Evolutionary conservation across 1,284 basidiomycete species (phyloP), one percentile per base, ranked within the genome.

Genomic region (Agroathelia rolfsii): DNA sequence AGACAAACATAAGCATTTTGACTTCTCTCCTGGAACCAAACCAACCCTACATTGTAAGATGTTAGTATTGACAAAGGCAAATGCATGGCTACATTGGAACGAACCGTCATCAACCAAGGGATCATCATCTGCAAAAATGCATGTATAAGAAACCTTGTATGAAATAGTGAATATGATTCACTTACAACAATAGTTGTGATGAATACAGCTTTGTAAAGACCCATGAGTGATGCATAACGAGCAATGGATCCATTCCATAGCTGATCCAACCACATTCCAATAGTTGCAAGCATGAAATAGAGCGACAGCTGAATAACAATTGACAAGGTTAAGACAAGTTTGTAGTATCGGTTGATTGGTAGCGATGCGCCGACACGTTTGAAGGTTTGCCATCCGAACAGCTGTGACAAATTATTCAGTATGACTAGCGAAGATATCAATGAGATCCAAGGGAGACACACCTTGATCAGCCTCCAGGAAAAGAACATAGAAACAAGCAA

Each of bases 311-410:
- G 84, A 29, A 86, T 73, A 17, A 69, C 59, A 40, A 82, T 82
- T 2, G 78, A 83, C 37, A 86, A 57, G 10, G 66, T 59, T 26
- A 86, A 64, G 36, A 85, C 76, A 28, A 76, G 57, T 51, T 73
- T 79, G 61, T 86, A 86, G 37, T 80, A 52, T 26, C 75, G 69
- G 51, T 81, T 79, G 53, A 85, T 82, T 7, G 63, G 65, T 41
- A 72, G 58, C 5, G 75, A 81, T n/a, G 82, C 81, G 28, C 81
- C 82, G 34, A 86, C 73, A 38, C 81, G 76, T 52, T 85, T 84
- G 68, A 84, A 86, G 1, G 82, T 86, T 52, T 83, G 77, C 81
- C 80, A 85, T 27, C 81, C 78, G 47, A 81, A 86, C 17, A 68
- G 50, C 82, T 85, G 17, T 14, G 37, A 4, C 18, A 23, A 30